Conservation (phyloP, 805 yeast species). For the Cephaloascus fragrans region DNA sequence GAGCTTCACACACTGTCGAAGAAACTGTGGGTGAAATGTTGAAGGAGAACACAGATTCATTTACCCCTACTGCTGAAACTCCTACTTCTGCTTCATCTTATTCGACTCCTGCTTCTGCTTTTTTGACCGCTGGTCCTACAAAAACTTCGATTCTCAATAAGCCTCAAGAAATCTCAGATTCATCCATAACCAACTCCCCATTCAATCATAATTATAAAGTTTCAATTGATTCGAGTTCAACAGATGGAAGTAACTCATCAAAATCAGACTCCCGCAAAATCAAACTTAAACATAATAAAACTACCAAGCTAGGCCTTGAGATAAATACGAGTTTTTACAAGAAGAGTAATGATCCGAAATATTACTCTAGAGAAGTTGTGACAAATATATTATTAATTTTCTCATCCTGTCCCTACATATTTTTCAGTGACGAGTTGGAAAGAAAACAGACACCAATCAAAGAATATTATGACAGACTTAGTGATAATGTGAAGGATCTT, state of each 20-base stretch:
- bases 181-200: not conserved
- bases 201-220: not conserved
- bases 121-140: not conserved
- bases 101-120: not conserved
- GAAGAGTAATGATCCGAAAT: not conserved
- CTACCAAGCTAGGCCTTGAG: not conserved
- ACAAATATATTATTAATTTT: slow-evolving; percentile 22
- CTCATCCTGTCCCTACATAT: slow-evolving; percentile 20
- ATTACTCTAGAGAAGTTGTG: slow-evolving; percentile 18
- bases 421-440: slow-evolving; percentile 15
- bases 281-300: not conserved
- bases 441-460: not conserved
- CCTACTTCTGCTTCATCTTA: not conserved
- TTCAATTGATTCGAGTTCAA: not conserved
- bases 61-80: not conserved
- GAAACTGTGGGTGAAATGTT: not conserved
- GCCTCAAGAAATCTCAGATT: not conserved
- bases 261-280: not conserved
- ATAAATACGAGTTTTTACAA: not conserved
- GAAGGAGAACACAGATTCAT: not conserved
- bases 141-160: not conserved
- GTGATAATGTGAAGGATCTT: not conserved
- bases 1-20: not conserved
- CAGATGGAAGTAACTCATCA: not conserved
- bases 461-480: not conserved